These are phyloP conservation scores for Irpex sp. DNA, from an alignment of 1,284 basidiomycete species.

Conservation along the genomic window DNA sequence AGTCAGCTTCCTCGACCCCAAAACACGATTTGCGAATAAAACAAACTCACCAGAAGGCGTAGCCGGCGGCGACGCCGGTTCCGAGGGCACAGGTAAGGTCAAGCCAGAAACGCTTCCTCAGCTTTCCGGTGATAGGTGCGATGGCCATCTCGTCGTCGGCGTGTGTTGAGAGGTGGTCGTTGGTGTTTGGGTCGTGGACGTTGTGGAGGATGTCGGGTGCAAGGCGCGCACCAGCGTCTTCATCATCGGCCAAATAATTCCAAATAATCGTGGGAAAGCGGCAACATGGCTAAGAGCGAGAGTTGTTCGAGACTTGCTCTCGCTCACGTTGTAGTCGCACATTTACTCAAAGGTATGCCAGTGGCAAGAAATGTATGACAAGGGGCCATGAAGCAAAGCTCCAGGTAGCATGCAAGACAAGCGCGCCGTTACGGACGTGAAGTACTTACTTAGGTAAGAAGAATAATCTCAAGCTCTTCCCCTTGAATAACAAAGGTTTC, in stretches of 20 bases:
- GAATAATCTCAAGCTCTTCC: no score
- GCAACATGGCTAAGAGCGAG: background rate
- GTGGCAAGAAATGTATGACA: no score
- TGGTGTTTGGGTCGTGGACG: constrained; percentile 5
- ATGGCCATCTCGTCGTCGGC: constrained; percentile 55
- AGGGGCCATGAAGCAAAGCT: no score
- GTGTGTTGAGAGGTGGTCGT: constrained; percentile 3
- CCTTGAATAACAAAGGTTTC: no score
- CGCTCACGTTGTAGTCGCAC: no score
- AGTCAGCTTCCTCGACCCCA: constrained; percentile 13
- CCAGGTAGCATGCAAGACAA: no score
- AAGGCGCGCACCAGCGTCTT: constrained; percentile 8
- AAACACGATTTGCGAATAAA: constrained; percentile 12
- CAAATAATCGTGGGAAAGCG: constrained; percentile 16
- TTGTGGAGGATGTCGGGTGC: constrained; percentile 6
- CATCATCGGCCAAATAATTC: constrained; percentile 24
- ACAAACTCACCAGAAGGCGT: constrained; percentile 71
- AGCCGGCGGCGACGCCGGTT: constrained; percentile 68
- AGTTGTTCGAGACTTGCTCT: no score
- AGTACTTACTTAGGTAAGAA: no score
- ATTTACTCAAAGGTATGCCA: no score
- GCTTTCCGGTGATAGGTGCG: constrained; percentile 84
- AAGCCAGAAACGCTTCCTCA: constrained; percentile 85
- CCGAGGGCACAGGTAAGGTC: constrained; percentile 72
- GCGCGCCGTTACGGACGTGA: no score